Evolutionary conservation across 805 yeast genomes (phyloP), one percentile per base, ranked within the genome.

Genomic region (Saccharomycopsis sp.): DNA sequence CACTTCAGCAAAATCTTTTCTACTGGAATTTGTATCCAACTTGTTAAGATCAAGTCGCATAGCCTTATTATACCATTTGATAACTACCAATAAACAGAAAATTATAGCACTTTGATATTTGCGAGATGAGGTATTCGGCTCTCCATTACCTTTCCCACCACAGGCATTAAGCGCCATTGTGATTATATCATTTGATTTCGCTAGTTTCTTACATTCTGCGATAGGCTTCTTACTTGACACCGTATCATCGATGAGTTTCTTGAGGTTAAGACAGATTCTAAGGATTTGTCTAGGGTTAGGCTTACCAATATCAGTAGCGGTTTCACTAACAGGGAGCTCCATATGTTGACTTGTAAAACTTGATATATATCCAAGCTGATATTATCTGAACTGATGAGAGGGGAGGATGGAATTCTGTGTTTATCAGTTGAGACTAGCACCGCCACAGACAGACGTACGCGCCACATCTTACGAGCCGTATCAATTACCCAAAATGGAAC

Each of bases 81-180:
- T 72, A n/a, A 85, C 90, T 53, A 77, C 79, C 48, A 87, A 64
- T 46, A 87, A 65, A 39, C 85, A 79, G 60, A 82, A 87, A 0
- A 85, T 68, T 35, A 86, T 59, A 21, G 77, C 71, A 0, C 88
- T 78, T 43, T 80, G 73, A 58, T 85, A 85, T 56, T 78, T 77
- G 53, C 70, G 66, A 0, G 79, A 67, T 1, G 81, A 69, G 0
- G 81, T 63, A 0, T 78, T 79, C 20, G 60, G 56, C 40, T 66
- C 62, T 2, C 82, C 85, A 38, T 74, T 62, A 3, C 86, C 86
- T 42, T 68, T 68, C 4, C 86, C 95, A 11, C 94, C 93, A 17
- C 94, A 93, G 7, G 95, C 93, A 21, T 70, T 71, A 43, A 73
- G 68, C 2, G 78, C 81, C 48, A 85, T 50, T 75, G 79, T 58